A percentile compares a stretch with the other conserved stretches of the same genome.
Conservation (phyloP, 345 rosid genomes). For the Eucalyptus polyanthemos region DNA sequence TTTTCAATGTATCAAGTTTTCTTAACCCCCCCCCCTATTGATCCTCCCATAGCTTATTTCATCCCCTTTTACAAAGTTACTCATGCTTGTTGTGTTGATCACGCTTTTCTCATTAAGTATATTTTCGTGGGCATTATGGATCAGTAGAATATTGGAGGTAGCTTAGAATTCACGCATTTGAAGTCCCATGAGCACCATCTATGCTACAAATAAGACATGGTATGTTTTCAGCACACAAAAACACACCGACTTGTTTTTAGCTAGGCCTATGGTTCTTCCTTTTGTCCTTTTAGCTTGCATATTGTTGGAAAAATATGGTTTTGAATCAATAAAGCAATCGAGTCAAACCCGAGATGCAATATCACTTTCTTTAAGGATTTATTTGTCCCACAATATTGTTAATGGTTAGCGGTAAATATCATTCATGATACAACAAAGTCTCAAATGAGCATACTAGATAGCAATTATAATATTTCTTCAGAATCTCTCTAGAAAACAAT, state of each 20-base stretch:
- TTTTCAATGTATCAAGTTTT: not conserved
- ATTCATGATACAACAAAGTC: too few species aligned
- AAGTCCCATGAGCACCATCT: not conserved
- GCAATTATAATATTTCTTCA: too few species aligned
- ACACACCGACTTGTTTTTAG: not conserved
- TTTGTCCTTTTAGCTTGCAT: not conserved
- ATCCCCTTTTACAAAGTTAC: not conserved
- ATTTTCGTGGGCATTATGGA: not conserved
- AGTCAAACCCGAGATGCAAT: fast-evolving
- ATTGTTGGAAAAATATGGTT: too few species aligned
- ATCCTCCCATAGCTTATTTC: not conserved
- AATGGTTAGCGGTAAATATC: too few species aligned
- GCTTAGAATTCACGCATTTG: not conserved
- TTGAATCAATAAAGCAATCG: too few species aligned
- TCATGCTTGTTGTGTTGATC: not conserved
- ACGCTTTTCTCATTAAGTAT: not conserved
- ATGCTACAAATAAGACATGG: not conserved
- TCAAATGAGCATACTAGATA: too few species aligned
- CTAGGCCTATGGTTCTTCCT: not conserved
- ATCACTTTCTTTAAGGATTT: too few species aligned
- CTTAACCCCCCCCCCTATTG: not conserved
- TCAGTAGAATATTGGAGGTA: not conserved
- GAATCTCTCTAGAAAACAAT: too few species aligned
- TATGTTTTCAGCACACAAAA: not conserved
- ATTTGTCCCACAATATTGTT: too few species aligned